Evolutionary conservation across 2,329 filamentous ascomycete species (phyloP).

Genomic region (Cladosporium sp.): DNA sequence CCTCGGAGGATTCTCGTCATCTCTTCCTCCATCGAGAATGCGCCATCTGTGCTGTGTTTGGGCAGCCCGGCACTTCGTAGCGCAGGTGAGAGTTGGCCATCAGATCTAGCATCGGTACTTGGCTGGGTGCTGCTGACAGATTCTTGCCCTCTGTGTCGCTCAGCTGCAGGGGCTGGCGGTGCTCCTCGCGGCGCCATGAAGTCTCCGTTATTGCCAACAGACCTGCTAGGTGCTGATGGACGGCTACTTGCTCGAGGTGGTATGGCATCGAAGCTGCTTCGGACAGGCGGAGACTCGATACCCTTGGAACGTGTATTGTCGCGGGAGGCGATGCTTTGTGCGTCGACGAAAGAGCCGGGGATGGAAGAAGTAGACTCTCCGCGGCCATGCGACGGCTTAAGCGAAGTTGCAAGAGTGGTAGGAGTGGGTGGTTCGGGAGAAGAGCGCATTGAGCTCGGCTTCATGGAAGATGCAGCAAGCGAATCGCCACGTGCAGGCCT

Average conservation of each 20-base stretch:
- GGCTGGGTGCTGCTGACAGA: conserved; percentile 44
- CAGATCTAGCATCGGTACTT: conserved; percentile 32
- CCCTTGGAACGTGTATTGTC: conserved; percentile 22
- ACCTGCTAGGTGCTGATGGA: conserved; percentile 41
- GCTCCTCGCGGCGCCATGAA: conserved; percentile 46
- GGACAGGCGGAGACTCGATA: conserved; percentile 18
- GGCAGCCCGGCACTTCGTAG: conserved; percentile 35
- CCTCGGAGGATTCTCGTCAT: conserved; percentile 82
- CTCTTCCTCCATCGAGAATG: conserved; percentile 94
- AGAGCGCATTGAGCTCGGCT: conserved; percentile 17
- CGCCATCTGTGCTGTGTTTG: conserved; percentile 66
- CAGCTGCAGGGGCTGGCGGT: conserved; percentile 34
- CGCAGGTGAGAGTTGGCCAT: conserved; percentile 26
- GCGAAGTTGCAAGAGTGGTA: conserved; percentile 35
- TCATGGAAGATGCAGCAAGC: conserved; percentile 37
- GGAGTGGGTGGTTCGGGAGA: conserved; percentile 35
- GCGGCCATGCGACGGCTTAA: conserved; percentile 31
- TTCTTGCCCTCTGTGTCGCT: conserved; percentile 38
- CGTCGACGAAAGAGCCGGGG: conserved; percentile 34
- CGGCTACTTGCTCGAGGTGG: conserved; percentile 46
- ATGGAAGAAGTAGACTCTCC: conserved; percentile 36
- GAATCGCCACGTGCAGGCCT: conserved; percentile 59
- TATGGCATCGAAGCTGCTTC: conserved; percentile 39
- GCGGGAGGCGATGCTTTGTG: conserved; percentile 27
- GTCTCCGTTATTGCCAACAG: conserved; percentile 32